Conservation (phyloP, 139 green algal genomes). For the Micromonas commoda region DNA sequence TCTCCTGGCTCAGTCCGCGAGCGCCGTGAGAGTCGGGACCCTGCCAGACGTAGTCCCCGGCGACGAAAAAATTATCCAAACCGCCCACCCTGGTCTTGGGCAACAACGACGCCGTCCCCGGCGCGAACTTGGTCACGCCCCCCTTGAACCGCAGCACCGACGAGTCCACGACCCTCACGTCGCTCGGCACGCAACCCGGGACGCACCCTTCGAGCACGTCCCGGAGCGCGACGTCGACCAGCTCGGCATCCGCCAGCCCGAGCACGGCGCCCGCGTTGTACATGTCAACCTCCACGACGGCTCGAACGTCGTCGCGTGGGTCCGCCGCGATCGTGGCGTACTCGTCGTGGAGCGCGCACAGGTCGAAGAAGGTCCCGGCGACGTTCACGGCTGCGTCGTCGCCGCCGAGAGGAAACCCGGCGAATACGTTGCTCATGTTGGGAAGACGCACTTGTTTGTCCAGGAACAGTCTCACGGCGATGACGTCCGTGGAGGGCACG, state of each 20-base stretch:
- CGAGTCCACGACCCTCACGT: conserved; percentile 12
- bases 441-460: neutral
- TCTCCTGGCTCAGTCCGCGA: conserved; percentile 31
- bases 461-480: conserved; percentile 28
- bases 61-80: conserved; percentile 24
- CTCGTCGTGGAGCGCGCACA: conserved; percentile 25
- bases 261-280: conserved; percentile 32
- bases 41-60: conserved; percentile 26
- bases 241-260: conserved; percentile 5
- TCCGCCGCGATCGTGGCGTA: neutral
- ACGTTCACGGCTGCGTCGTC: conserved; percentile 4
- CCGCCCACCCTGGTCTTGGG: neutral
- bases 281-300: conserved; percentile 31
- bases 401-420: neutral
- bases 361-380: conserved; percentile 36
- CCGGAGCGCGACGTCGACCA: neutral
- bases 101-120: neutral
- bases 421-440: conserved; percentile 25
- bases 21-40: conserved; percentile 22
- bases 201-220: conserved; percentile 1
- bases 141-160: conserved; percentile 11
- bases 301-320: conserved; percentile 7
- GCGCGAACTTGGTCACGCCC: conserved; percentile 17
- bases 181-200: neutral
- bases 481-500: conserved; percentile 2